phyloP scores from a whole-genome alignment of 176 grass and related monocot genomes.

The Aegilops longissima region DNA sequence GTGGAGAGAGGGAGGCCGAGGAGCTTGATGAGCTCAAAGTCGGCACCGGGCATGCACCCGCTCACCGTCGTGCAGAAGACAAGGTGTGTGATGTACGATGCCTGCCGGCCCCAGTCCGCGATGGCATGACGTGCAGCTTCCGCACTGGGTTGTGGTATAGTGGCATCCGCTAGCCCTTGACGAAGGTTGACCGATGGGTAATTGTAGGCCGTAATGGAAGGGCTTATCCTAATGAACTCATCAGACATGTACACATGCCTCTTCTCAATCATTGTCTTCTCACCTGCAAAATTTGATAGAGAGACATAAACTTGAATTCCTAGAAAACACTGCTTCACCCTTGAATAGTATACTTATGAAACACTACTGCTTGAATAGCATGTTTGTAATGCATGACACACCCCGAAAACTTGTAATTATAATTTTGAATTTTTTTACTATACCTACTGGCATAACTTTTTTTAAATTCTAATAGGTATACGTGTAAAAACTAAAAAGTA shows the following conservation, averaged over 20 bases:
- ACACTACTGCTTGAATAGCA: too few species aligned
- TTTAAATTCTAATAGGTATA: too few species aligned
- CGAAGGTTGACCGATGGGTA: conserved; percentile 49
- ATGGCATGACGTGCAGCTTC: conserved; percentile 51
- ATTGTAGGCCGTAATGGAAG: conserved; percentile 45
- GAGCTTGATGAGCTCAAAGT: conserved; percentile 51
- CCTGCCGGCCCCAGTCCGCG: conserved; percentile 52
- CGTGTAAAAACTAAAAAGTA: too few species aligned
- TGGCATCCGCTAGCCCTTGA: conserved; percentile 49
- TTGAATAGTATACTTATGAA: too few species aligned
- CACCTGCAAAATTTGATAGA: too few species aligned
- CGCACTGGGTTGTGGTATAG: conserved; percentile 37
- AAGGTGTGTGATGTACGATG: conserved; percentile 54
- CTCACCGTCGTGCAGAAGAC: conserved; percentile 46
- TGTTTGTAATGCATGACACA: neutral
- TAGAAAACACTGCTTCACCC: too few species aligned
- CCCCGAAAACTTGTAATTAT: neutral
- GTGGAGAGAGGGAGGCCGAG: conserved; percentile 45
- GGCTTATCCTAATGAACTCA: conserved; percentile 45
- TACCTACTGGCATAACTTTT: too few species aligned
- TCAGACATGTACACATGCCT: conserved; percentile 44
- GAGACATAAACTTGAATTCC: too few species aligned
- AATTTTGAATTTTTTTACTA: too few species aligned
- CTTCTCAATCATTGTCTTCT: conserved; percentile 1
- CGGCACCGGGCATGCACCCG: conserved; percentile 55